Conservation (phyloP, 345 rosid species). For the Dovyalis caffra region DNA sequence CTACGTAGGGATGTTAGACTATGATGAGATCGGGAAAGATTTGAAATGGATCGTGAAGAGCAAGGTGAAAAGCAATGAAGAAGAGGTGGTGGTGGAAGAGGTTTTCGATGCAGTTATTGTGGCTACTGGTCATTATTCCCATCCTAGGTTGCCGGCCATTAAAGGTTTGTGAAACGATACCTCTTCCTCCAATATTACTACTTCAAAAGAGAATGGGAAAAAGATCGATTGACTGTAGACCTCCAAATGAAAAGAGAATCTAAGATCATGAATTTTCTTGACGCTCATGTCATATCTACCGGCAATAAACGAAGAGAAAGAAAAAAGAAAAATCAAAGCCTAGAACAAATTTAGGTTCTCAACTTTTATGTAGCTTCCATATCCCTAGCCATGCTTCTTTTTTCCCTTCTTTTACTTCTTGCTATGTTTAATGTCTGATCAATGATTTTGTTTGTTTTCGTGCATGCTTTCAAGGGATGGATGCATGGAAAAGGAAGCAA, state of each 20-base stretch:
- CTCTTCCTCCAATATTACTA: too few species aligned
- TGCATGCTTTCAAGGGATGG: constrained; percentile 54
- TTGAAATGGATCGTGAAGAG: constrained; percentile 74
- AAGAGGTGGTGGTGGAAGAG: constrained; percentile 51
- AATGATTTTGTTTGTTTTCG: not conserved
- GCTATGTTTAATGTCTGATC: not conserved
- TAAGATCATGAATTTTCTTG: constrained; percentile 4
- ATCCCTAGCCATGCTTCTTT: too few species aligned
- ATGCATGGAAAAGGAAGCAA: constrained; percentile 80
- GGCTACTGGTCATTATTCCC: constrained; percentile 88
- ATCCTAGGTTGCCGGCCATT: constrained; percentile 72
- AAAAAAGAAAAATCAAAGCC: too few species aligned
- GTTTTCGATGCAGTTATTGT: constrained; percentile 90
- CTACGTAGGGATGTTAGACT: constrained; percentile 62
- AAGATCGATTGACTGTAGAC: too few species aligned
- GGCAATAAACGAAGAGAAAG: not conserved
- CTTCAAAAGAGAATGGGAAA: too few species aligned
- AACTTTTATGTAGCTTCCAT: too few species aligned
- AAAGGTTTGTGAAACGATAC: constrained; percentile 44
- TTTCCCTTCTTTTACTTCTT: not conserved
- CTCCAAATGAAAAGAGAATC: too few species aligned
- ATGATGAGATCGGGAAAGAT: constrained; percentile 42
- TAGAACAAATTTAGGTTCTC: too few species aligned
- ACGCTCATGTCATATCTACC: constrained; percentile 14
- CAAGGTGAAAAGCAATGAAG: constrained; percentile 33